phyloP scores from a whole-genome alignment of 306 rosid genomes.

The Parietaria judaica region DNA sequence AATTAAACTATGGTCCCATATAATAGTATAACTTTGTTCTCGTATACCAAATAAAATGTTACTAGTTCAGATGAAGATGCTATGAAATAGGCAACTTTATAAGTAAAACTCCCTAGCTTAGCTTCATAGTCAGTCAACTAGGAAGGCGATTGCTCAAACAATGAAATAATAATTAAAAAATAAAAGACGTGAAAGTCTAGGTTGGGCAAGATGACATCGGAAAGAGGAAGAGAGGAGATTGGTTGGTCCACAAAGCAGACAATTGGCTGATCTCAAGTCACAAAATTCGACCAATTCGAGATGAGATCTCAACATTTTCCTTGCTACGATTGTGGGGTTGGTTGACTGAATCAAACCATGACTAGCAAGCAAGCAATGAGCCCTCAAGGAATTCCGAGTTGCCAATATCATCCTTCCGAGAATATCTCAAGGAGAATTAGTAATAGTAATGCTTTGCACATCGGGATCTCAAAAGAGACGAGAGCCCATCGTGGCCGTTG shows the following conservation, averaged over 20 bases:
- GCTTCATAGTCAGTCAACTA: conserved; percentile 11
- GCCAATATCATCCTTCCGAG: not conserved
- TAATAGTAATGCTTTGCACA: conserved; percentile 6
- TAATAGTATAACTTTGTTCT: too few species aligned
- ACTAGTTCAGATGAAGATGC: too few species aligned
- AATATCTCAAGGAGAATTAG: not conserved
- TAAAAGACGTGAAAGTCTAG: not conserved
- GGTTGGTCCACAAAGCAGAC: not conserved
- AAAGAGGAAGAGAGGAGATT: not conserved
- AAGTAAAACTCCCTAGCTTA: not conserved
- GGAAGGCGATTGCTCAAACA: conserved; percentile 10
- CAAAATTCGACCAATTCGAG: conserved; percentile 11
- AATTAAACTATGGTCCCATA: too few species aligned
- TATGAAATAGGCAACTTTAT: too few species aligned
- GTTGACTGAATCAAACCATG: conserved; percentile 17
- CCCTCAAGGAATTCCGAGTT: not conserved
- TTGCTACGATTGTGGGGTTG: conserved; percentile 10
- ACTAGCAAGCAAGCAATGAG: not conserved
- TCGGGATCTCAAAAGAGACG: conserved; percentile 31
- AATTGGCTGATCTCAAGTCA: conserved; percentile 5
- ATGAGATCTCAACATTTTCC: not conserved
- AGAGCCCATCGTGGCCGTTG: conserved; percentile 31
- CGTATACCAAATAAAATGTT: too few species aligned
- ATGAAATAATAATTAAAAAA: not conserved
- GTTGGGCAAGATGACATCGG: not conserved